Evolutionary conservation across 140 eudicot genomes (phyloP).

Genomic region (Erigeron philadelphicus): DNA sequence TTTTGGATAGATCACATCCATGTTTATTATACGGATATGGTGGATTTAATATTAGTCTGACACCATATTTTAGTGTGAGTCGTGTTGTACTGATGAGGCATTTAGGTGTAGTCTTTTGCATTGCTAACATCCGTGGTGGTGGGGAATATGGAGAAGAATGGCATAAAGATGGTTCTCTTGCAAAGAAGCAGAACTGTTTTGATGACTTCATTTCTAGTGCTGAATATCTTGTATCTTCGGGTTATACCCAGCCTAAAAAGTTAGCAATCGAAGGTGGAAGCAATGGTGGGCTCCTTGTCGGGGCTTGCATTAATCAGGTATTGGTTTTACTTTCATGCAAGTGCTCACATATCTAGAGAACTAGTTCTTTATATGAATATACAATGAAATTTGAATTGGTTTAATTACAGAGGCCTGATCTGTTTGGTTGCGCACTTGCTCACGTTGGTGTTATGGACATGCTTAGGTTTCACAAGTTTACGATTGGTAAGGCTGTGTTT

Average conservation of each 20-base stretch:
- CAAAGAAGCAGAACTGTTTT: constrained; percentile 73
- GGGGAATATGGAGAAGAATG: constrained; percentile 96
- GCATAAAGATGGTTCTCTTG: constrained; percentile 82
- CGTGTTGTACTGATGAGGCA: constrained; percentile 53
- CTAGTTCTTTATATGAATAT: not conserved
- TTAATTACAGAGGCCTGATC: constrained; percentile 75
- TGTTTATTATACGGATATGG: constrained; percentile 77
- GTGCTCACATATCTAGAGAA: not conserved
- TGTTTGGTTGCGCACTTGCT: constrained; percentile 84
- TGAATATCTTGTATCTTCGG: constrained; percentile 65
- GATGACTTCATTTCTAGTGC: constrained; percentile 79
- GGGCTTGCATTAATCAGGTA: constrained; percentile 91
- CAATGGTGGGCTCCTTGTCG: constrained; percentile 81
- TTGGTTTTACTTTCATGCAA: not conserved
- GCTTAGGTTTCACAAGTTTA: constrained; percentile 86
- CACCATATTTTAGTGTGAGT: constrained; percentile 63
- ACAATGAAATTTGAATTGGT: not conserved
- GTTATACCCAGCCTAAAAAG: constrained; percentile 66
- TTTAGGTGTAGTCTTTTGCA: constrained; percentile 51
- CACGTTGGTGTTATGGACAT: constrained; percentile 98
- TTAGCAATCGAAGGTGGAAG: constrained; percentile 89
- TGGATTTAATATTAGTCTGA: constrained; percentile 70
- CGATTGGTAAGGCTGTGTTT: constrained; percentile 51
- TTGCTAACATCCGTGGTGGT: constrained; percentile 88
- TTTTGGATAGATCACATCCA: constrained; percentile 76